Percentiles rank a stretch among this genome's conserved stretches.
These are phyloP conservation scores for Mortierella sp. DNA, from an alignment of 371 early-diverging fungal genomes.

Conservation along the genomic window DNA sequence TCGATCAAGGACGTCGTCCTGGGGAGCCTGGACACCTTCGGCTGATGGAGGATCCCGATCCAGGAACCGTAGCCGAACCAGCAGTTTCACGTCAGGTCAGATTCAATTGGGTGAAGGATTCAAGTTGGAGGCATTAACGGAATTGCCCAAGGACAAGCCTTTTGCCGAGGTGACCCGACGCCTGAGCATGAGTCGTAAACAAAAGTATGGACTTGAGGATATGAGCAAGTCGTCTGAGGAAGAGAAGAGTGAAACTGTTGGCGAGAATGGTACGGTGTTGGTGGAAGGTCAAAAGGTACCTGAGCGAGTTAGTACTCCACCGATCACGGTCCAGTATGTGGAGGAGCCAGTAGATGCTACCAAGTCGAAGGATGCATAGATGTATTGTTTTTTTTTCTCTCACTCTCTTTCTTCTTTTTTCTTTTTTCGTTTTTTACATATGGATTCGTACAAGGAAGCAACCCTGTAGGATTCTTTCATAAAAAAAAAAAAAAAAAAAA, in stretches of 20 bases:
- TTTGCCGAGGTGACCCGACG: conserved; percentile 52
- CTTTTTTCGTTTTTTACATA: conserved; percentile 1
- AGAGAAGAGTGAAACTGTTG: too few species aligned
- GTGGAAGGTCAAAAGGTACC: background rate
- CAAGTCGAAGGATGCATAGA: conserved; percentile 33
- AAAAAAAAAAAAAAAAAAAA: too few species aligned
- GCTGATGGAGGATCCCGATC: conserved; percentile 46
- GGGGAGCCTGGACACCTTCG: conserved; percentile 34
- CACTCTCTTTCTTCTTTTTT: background rate
- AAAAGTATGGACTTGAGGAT: conserved; percentile 7
- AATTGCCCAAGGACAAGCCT: conserved; percentile 52
- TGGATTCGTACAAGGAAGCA: background rate
- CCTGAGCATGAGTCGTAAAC: conserved; percentile 36
- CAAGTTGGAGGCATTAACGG: conserved; percentile 64
- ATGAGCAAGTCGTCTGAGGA: conserved; percentile 6
- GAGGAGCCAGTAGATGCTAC: conserved; percentile 29
- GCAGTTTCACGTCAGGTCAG: conserved; percentile 52
- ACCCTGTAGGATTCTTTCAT: too few species aligned
- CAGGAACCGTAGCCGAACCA: conserved; percentile 55
- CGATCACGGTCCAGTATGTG: conserved; percentile 44
- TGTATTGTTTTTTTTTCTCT: background rate
- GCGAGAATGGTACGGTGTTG: too few species aligned
- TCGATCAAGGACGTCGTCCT: conserved; percentile 42
- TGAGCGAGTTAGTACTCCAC: conserved; percentile 31
- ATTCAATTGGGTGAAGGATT: conserved; percentile 53